These are phyloP conservation scores for Ramaria sp. DNA, from an alignment of 768 basidiomycete species.

Conservation along the genomic window DNA sequence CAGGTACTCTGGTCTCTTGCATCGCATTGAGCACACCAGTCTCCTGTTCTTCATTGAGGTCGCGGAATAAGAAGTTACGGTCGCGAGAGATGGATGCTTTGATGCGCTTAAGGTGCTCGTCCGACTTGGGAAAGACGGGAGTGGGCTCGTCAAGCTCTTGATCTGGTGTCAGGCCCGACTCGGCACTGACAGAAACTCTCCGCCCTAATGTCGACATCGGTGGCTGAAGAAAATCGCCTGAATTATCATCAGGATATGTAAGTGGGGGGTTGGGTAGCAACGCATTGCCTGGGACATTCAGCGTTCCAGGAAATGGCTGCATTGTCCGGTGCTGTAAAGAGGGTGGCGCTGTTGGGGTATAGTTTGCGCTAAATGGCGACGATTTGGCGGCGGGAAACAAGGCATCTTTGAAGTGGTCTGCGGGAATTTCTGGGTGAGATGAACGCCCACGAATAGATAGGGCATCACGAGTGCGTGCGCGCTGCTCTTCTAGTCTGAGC, in stretches of 20 bases:
- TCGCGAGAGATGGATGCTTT: conserved; percentile 78
- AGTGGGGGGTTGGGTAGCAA: conserved; percentile 47
- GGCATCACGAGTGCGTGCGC: conserved; percentile 59
- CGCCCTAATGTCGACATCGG: conserved; percentile 75
- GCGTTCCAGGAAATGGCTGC: conserved; percentile 62
- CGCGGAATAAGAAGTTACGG: conserved; percentile 90
- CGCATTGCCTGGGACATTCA: conserved; percentile 77
- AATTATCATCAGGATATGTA: conserved; percentile 46
- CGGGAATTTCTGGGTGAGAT: conserved; percentile 37
- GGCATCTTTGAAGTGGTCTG: conserved; percentile 51
- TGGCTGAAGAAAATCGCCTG: conserved; percentile 60
- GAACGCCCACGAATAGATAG: conserved; percentile 44
- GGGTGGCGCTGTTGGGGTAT: conserved; percentile 36
- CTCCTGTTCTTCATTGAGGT: conserved; percentile 94
- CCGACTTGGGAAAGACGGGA: conserved; percentile 68
- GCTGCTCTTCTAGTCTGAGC: conserved; percentile 74
- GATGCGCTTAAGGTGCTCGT: conserved; percentile 81
- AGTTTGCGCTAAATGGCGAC: conserved; percentile 3
- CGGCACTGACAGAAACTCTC: conserved; percentile 90
- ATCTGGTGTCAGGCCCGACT: conserved; percentile 76
- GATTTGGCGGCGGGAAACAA: conserved; percentile 14
- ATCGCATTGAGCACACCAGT: conserved; percentile 89
- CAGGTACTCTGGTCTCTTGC: conserved; percentile 67
- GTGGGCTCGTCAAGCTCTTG: conserved; percentile 53
- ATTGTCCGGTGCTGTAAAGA: conserved; percentile 34